These are phyloP conservation scores for Entoloma clypeatum DNA, from an alignment of 1,284 basidiomycete genomes.

Conservation along the genomic window DNA sequence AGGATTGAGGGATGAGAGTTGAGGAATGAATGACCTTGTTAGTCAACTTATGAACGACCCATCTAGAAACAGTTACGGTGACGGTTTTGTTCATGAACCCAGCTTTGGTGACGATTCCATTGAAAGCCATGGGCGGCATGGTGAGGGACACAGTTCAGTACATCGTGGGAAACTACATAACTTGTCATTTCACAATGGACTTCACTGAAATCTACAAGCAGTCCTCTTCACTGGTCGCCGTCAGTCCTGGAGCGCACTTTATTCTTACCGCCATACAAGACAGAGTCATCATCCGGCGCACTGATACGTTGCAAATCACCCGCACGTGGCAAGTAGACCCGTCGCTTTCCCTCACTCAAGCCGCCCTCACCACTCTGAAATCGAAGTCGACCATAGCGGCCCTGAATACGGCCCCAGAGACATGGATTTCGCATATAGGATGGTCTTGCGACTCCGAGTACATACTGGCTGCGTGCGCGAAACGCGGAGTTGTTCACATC, in stretches of 20 bases:
- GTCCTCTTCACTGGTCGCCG: conserved; percentile 58
- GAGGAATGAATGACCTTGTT: conserved; percentile 56
- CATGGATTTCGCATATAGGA: conserved; percentile 64
- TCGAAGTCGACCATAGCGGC: conserved; percentile 23
- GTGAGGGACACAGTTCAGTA: conserved; percentile 12
- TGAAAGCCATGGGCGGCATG: conserved; percentile 75
- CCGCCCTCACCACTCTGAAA: conserved; percentile 33
- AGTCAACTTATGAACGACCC: conserved; percentile 62
- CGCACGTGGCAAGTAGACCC: conserved; percentile 66
- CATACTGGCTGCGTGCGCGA: conserved; percentile 70
- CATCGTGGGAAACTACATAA: too few species aligned
- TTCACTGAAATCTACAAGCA: conserved; percentile 82
- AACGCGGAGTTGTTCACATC: conserved; percentile 62
- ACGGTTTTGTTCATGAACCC: conserved; percentile 80
- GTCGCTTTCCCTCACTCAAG: conserved; percentile 43
- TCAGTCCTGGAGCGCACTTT: conserved; percentile 74
- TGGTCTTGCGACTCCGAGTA: conserved; percentile 87
- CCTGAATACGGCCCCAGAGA: conserved; percentile 22
- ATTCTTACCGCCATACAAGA: conserved; percentile 71
- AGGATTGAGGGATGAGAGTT: background rate
- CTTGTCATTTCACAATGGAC: conserved; percentile 44
- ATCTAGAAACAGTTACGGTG: conserved; percentile 73
- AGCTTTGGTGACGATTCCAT: conserved; percentile 70
- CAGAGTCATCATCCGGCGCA: conserved; percentile 66
- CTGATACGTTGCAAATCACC: conserved; percentile 72